Conservation (phyloP, 176 grass and related monocot species). For the Otatea glauca region DNA sequence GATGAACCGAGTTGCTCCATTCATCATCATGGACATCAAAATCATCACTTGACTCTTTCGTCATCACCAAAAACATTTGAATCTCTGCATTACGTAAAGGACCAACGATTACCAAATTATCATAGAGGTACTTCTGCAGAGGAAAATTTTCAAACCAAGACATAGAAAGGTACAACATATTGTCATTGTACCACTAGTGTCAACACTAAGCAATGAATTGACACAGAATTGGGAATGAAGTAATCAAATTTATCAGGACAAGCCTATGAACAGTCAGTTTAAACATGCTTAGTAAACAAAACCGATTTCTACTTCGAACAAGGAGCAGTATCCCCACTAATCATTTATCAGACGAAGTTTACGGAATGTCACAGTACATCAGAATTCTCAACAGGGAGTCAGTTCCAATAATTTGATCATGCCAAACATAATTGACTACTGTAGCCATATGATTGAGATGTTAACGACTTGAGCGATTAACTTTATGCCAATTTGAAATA, state of each 20-base stretch:
- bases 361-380: neutral
- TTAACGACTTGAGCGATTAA: neutral
- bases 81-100: constrained; percentile 61
- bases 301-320: constrained; percentile 5
- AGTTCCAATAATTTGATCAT: neutral
- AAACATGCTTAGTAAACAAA: constrained; percentile 2
- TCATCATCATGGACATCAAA: constrained; percentile 44
- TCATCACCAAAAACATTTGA: constrained; percentile 45
- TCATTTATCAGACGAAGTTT: neutral
- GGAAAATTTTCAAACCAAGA: neutral
- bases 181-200: neutral
- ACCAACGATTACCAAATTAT: constrained; percentile 7
- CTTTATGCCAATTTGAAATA: neutral
- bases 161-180: neutral
- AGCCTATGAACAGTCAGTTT: neutral
- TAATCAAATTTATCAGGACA: neutral
- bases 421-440: neutral
- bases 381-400: neutral
- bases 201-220: neutral
- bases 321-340: neutral
- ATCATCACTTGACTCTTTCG: constrained; percentile 44
- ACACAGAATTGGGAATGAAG: neutral
- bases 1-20: constrained; percentile 38
- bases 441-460: neutral
- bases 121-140: neutral